Evolutionary conservation across 805 yeast genomes (phyloP), one percentile per base, ranked within the genome.

Genomic region (Starmerella sirachaensis): DNA sequence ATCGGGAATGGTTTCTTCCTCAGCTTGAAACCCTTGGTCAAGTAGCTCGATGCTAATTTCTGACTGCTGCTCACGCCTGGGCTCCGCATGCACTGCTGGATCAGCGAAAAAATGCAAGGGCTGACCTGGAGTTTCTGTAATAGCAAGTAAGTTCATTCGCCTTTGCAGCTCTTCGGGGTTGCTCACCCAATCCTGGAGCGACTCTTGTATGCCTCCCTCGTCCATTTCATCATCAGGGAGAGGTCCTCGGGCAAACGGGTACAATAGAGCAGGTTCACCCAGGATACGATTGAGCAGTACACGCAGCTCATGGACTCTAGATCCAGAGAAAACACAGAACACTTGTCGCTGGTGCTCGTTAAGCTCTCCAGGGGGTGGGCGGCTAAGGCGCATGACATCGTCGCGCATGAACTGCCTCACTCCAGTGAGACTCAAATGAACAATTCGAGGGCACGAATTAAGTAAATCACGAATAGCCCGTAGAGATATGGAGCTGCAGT

Each of bases 241-340:
- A n/a, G 17, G 14, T n/a, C 13, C 13, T 25, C 13, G 36, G n/a
- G 4, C 20, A 13, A 5, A 13, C 13, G 10, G 18, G 24, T 17
- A 5, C 7, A 8, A 6, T 8, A 10, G 13, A 30, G 7, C 10
- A n/a, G 16, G 5, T 20, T 18, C 12, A 34, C 13, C 7, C 12
- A 23, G n/a, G n/a, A 7, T 10, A n/a, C 16, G 12, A 16, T 69
- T 75, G 32, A 88, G 66, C 55, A 79, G 77, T 28, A 72, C 74
- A 45, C 95, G 70, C 45, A 88, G 65, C 42, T 74, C 72, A 33
- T 66, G 70, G 13, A 91, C 94, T 7, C 96, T 96, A 42, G 72
- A 73, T 1, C 97, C 97, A 23, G 88, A 77, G 55, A 85, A 91
- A 10, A 88, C 98, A 62, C 97, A 88, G 54, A 91, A 88, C 33